These are phyloP conservation scores for Blastocrithidia nonstop DNA, from an alignment of 208 protist genomes.

Conservation along the genomic window DNA sequence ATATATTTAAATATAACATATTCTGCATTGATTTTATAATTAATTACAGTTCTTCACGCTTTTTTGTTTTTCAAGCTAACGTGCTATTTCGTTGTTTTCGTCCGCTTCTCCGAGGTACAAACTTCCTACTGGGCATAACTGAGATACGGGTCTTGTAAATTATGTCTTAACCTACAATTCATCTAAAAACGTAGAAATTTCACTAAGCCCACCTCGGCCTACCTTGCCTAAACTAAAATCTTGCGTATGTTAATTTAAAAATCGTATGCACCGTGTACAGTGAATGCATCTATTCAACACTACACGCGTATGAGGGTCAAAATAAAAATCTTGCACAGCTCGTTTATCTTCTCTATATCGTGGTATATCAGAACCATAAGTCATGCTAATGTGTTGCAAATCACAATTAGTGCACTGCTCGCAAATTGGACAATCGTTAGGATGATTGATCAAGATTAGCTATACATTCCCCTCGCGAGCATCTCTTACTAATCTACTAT, in stretches of 20 bases:
- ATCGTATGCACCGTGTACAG: slow-evolving; percentile 93
- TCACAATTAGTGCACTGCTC: slow-evolving; percentile 96
- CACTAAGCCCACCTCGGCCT: slow-evolving; percentile 86
- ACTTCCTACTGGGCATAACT: slow-evolving; percentile 76
- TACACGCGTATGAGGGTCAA: slow-evolving; percentile 91
- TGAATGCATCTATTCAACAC: slow-evolving; percentile 95
- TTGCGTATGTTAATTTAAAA: slow-evolving; percentile 89
- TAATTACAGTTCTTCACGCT: background rate
- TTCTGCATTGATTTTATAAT: background rate
- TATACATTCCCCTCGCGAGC: slow-evolving; percentile 94
- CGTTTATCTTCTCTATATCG: slow-evolving; percentile 83
- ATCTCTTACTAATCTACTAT: slow-evolving; percentile 88
- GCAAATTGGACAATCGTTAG: slow-evolving; percentile 94
- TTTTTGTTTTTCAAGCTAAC: slow-evolving; percentile 30
- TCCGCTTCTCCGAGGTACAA: slow-evolving; percentile 70
- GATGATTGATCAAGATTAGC: slow-evolving; percentile 94
- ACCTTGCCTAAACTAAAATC: slow-evolving; percentile 90
- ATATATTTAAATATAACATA: background rate
- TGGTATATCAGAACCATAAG: slow-evolving; percentile 81
- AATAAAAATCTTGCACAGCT: slow-evolving; percentile 91
- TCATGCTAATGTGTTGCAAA: slow-evolving; percentile 90
- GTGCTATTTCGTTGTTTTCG: slow-evolving; percentile 60
- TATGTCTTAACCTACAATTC: slow-evolving; percentile 85
- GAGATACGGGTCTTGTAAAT: slow-evolving; percentile 77
- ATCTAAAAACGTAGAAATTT: slow-evolving; percentile 89